Conservation (phyloP, 345 rosid species). For the Zanthoxylum bungeanum region DNA sequence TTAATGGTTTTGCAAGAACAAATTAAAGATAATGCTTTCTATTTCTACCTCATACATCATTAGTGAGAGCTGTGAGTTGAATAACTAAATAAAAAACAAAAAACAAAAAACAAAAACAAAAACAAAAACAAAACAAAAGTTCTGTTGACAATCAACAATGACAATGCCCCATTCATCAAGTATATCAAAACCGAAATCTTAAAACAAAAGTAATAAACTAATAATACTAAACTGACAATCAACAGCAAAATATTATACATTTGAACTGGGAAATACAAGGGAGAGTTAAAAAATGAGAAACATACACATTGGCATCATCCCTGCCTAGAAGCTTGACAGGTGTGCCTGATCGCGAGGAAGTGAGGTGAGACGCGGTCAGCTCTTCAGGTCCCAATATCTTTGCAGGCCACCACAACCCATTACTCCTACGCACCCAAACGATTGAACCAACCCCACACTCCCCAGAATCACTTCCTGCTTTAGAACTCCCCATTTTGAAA, state of each 20-base stretch:
- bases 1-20: not conserved
- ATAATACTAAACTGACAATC: not conserved
- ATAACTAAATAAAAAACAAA: not conserved
- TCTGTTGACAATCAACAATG: not conserved
- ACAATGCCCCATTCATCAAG: not conserved
- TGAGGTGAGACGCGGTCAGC: constrained; percentile 64
- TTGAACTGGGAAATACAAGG: too few relatives aligned
- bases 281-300: too few relatives aligned
- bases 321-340: constrained; percentile 98
- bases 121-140: too few relatives aligned
- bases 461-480: constrained; percentile 42
- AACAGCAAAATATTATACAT: not conserved
- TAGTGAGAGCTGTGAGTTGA: not conserved
- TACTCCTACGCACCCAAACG: constrained; percentile 96
- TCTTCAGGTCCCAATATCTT: constrained; percentile 79
- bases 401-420: constrained; percentile 99
- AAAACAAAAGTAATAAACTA: not conserved
- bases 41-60: not conserved
- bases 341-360: constrained; percentile 92
- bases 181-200: not conserved
- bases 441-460: constrained; percentile 68
- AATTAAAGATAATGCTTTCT: not conserved
- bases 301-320: constrained; percentile 99
- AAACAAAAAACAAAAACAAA: too few relatives aligned
- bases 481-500: constrained; percentile 50